Evolutionary conservation across 2,329 filamentous ascomycete species (phyloP).

Genomic region (Davidsoniella australis): DNA sequence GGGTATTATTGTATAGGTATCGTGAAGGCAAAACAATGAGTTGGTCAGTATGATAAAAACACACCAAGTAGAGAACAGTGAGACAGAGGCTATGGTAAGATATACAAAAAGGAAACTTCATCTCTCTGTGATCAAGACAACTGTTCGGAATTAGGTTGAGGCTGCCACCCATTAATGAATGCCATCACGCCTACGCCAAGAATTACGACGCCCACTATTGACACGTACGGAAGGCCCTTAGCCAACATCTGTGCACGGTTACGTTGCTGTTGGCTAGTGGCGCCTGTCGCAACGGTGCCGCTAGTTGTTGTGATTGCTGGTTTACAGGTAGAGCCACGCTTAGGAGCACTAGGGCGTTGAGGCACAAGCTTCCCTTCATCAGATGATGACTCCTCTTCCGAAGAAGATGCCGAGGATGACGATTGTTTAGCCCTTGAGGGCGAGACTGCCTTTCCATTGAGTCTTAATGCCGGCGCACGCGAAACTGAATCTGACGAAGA

Average conservation of each 20-base stretch:
- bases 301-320: background rate
- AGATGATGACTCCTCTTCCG: slow-evolving; percentile 4
- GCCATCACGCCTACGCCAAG: slow-evolving; percentile 74
- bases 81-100: background rate
- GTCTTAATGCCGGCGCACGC: background rate
- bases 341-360: background rate
- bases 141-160: slow-evolving; percentile 20
- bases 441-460: background rate
- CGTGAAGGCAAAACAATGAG: background rate
- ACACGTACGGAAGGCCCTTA: slow-evolving; percentile 55
- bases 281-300: background rate
- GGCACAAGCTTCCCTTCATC: background rate
- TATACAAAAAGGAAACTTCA: background rate
- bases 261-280: slow-evolving; percentile 6
- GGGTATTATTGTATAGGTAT: background rate
- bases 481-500: background rate
- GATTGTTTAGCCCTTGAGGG: background rate
- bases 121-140: background rate
- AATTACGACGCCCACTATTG: slow-evolving; percentile 66
- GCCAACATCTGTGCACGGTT: slow-evolving; percentile 18
- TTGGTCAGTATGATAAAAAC: background rate
- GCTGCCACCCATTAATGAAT: slow-evolving; percentile 69
- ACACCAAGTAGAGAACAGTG: background rate
- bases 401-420: background rate
- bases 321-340: background rate